Conservation (phyloP, 176 grass and related monocot genomes). For the Cenchrus americanus region DNA sequence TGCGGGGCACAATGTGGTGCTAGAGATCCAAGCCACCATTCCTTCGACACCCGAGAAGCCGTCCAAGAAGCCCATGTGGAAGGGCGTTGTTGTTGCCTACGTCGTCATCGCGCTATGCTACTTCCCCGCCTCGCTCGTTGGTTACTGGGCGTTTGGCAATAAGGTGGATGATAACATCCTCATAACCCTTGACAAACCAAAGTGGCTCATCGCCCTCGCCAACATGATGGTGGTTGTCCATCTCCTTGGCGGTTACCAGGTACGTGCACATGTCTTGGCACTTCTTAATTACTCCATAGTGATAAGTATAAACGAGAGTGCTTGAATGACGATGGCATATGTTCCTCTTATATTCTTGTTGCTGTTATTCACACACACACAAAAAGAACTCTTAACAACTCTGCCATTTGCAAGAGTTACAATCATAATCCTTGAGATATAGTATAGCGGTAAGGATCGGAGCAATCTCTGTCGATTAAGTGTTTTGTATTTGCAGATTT, state of each 20-base stretch:
- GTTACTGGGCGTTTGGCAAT: constrained; percentile 75
- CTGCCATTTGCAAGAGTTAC: too few relatives aligned
- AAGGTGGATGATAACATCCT: constrained; percentile 40
- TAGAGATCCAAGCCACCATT: constrained; percentile 94
- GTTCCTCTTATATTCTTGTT: too few relatives aligned
- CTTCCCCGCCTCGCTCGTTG: constrained; percentile 71
- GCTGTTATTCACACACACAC: too few relatives aligned
- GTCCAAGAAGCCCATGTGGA: constrained; percentile 75
- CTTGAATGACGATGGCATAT: too few relatives aligned
- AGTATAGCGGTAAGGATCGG: too few relatives aligned
- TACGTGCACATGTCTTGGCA: background rate
- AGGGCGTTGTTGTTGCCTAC: constrained; percentile 47
- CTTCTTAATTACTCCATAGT: background rate
- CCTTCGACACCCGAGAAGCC: constrained; percentile 60
- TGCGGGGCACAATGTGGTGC: constrained; percentile 86
- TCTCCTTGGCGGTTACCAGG: constrained; percentile 66
- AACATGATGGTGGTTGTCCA: constrained; percentile 18
- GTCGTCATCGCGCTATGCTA: constrained; percentile 72
- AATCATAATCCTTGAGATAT: too few relatives aligned
- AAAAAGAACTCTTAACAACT: too few relatives aligned
- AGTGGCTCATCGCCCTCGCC: constrained; percentile 7
- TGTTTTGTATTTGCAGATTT: constrained; percentile 51
- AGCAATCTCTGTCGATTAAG: background rate
- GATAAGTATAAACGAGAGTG: too few relatives aligned
- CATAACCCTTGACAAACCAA: constrained; percentile 30